Conservation (phyloP, 2,329 filamentous ascomycete species). For the Esteya vermicola region DNA sequence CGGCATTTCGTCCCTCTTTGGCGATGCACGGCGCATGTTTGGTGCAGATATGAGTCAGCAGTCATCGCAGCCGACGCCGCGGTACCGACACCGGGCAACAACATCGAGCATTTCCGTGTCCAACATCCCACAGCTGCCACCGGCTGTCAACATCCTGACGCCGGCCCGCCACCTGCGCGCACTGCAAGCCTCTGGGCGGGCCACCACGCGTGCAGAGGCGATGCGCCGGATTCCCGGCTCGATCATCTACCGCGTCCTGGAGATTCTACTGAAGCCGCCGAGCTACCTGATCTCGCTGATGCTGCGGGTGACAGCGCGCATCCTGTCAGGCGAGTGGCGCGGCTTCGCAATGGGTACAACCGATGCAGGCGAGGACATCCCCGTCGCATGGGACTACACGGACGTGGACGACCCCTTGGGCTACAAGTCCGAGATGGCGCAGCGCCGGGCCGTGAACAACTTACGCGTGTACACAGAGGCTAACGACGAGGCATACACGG, state of each 20-base stretch:
- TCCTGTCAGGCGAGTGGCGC: constrained; percentile 50
- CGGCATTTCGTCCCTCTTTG: constrained; percentile 7
- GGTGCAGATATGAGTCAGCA: too few species aligned
- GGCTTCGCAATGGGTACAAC: constrained; percentile 39
- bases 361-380: constrained; percentile 37
- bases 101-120: constrained; percentile 28
- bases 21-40: constrained; percentile 4
- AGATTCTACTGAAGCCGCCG: constrained; percentile 68
- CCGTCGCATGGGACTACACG: constrained; percentile 48
- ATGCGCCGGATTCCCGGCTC: constrained; percentile 42
- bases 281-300: constrained; percentile 65
- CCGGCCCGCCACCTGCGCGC: constrained; percentile 11
- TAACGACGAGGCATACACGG: constrained; percentile 6
- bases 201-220: constrained; percentile 25
- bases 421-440: constrained; percentile 4
- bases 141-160: constrained; percentile 50
- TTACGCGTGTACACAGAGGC: constrained; percentile 7
- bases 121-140: constrained; percentile 50
- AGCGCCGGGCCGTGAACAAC: constrained; percentile 1
- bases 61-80: constrained; percentile 10
- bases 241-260: constrained; percentile 63
- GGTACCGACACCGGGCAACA: constrained; percentile 40
- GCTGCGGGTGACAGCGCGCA: constrained; percentile 65
- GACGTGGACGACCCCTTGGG: constrained; percentile 24
- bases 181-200: constrained; percentile 10